phyloP scores from a whole-genome alignment of 2,329 filamentous ascomycete genomes.

The Fusarium newnesense region DNA sequence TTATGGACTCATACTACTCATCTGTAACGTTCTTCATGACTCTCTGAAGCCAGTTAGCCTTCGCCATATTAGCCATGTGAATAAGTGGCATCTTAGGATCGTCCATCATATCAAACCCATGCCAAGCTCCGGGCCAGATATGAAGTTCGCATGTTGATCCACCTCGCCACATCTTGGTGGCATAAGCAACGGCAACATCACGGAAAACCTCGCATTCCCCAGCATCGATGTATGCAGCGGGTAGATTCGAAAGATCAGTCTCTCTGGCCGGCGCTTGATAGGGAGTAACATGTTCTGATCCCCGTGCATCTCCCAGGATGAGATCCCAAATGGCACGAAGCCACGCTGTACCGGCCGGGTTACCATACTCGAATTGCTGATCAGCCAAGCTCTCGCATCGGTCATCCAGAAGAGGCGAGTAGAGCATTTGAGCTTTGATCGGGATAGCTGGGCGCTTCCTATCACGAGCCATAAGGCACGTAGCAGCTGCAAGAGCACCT shows the following conservation, averaged over 20 bases:
- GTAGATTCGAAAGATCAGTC: neutral
- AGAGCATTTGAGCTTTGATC: constrained; percentile 10
- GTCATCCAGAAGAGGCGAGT: constrained; percentile 3
- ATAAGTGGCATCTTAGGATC: neutral
- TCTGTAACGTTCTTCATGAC: neutral
- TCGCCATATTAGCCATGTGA: neutral
- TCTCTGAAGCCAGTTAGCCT: constrained; percentile 6
- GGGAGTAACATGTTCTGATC: neutral
- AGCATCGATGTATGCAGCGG: neutral
- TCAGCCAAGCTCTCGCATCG: constrained; percentile 7
- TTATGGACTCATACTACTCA: neutral
- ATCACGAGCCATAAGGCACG: constrained; percentile 11
- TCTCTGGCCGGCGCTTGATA: constrained; percentile 4
- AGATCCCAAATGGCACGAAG: constrained; percentile 11
- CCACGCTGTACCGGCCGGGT: neutral
- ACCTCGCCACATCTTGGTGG: neutral
- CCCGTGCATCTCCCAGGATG: neutral
- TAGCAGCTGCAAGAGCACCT: neutral
- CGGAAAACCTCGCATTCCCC: constrained; percentile 11
- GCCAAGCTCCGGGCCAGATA: constrained; percentile 8
- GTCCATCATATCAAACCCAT: constrained; percentile 10
- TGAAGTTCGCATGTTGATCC: constrained; percentile 9
- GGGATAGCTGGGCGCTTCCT: neutral
- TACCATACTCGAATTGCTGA: constrained; percentile 6
- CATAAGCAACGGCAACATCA: neutral